These are phyloP conservation scores for Lepidium aucheri DNA, from an alignment of 345 rosid genomes.

Conservation along the genomic window DNA sequence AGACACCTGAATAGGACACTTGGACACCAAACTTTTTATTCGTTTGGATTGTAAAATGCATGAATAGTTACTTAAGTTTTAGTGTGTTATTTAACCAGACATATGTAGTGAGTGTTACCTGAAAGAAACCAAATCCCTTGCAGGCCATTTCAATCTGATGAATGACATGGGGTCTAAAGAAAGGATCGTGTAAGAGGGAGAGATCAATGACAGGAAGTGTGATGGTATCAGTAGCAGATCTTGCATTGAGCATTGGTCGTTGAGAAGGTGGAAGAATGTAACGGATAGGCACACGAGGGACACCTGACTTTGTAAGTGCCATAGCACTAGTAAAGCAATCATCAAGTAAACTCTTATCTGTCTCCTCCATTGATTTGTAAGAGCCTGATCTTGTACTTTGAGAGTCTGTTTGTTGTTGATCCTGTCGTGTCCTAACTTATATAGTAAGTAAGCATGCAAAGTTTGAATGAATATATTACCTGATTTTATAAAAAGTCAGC, in stretches of 20 bases:
- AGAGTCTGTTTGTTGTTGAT: not conserved
- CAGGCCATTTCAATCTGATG: slow-evolving; percentile 24
- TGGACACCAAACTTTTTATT: not conserved
- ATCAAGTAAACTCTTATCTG: not conserved
- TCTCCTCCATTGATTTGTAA: slow-evolving; percentile 15
- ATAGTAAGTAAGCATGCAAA: slow-evolving; percentile 8
- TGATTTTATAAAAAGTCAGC: not conserved
- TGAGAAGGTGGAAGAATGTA: slow-evolving; percentile 29
- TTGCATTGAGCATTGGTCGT: slow-evolving; percentile 14
- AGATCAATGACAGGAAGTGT: slow-evolving; percentile 27
- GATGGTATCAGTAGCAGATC: not conserved
- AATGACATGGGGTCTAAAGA: slow-evolving; percentile 9
- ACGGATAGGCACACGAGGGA: slow-evolving; percentile 13
- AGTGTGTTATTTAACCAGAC: not conserved
- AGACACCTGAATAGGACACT: not conserved
- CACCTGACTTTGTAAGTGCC: slow-evolving; percentile 17
- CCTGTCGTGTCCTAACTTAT: not conserved
- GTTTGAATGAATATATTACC: slow-evolving; percentile 12
- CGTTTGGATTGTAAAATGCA: not conserved
- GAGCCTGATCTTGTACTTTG: not conserved
- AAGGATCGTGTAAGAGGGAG: slow-evolving; percentile 17
- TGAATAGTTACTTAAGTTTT: not conserved
- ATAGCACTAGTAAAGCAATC: slow-evolving; percentile 21
- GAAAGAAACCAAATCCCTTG: slow-evolving; percentile 30
- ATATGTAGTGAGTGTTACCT: slow-evolving; percentile 14